Base-by-base conservation (phyloP, 768 basidiomycete species). In the Termitomyces sp. region DNA sequence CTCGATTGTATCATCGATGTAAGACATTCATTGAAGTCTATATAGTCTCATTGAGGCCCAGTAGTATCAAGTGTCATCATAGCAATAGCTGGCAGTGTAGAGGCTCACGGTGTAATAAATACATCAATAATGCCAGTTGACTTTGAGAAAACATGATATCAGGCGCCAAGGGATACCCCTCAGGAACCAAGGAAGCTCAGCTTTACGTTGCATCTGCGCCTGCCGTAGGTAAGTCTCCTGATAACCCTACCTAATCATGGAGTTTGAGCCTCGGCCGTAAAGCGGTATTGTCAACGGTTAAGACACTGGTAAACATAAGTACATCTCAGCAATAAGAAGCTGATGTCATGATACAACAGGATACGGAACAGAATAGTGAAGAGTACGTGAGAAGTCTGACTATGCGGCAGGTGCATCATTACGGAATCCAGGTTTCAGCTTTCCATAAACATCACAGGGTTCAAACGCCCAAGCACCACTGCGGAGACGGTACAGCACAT, bases 401-500 rank as follows among this genome's bases (percentile, higher is more conserved):
- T 45, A 57, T 2, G 42, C 34, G 16, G 36, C 44, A 22, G 36
- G 16, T 37, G 12, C 22, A 32, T 39, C 44, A 47, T 54, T 49
- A 2, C 37, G 46, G 24, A 59, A 36, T 1, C 58, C 53, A 14
- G 56, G 51, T 34, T 57, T 61, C 9, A 61, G 33, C 24, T 60
- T 67, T 7, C 71, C 70, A 46, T 63, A 54, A n/a, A 67, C 58
- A 62, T 72, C 71, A n/a, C 65, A 63, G 4, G 71, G 68, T 2
- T 65, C 71, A 50, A 72, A 73, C 14, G 60, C 67, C 70, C 72
- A 73, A 10, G 70, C 65, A 9, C 69, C 68, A 20, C 59, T 62
- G 49, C 71, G 63, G 43, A 58, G 64, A 39, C 67, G 55, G 4
- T 59, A 69, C 32, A 69, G 64, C 55, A 63, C 70, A 45, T 65